Evolutionary conservation across 2,329 filamentous ascomycete species (phyloP).

Genomic region (Ceratocystis cubensis): DNA sequence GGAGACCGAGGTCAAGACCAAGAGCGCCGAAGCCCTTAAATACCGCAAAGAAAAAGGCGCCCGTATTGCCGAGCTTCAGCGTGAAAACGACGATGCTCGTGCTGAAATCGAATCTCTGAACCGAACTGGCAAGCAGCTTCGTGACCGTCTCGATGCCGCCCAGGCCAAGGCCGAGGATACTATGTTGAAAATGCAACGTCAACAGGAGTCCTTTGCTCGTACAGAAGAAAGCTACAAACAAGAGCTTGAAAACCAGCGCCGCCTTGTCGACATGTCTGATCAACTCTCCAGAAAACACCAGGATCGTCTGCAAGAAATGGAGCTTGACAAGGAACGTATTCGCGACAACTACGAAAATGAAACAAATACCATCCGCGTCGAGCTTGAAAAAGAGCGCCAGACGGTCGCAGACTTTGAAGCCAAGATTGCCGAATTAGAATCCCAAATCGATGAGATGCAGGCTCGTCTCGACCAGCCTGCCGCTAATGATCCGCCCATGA

Average conservation of each 20-base stretch:
- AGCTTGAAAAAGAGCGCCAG: slow-evolving; percentile 44
- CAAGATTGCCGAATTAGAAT: slow-evolving; percentile 38
- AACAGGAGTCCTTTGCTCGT: slow-evolving; percentile 69
- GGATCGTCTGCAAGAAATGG: slow-evolving; percentile 56
- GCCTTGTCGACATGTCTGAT: slow-evolving; percentile 71
- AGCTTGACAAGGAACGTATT: slow-evolving; percentile 45
- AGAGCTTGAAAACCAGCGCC: slow-evolving; percentile 67
- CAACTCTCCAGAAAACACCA: slow-evolving; percentile 62
- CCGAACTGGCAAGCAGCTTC: slow-evolving; percentile 66
- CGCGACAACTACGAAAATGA: slow-evolving; percentile 54
- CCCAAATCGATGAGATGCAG: slow-evolving; percentile 42
- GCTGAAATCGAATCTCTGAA: slow-evolving; percentile 65
- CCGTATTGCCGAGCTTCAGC: slow-evolving; percentile 76
- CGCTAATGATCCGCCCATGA: slow-evolving; percentile 41
- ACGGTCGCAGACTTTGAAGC: slow-evolving; percentile 37
- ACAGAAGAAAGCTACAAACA: slow-evolving; percentile 78
- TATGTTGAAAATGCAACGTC: slow-evolving; percentile 66
- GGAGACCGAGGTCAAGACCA: slow-evolving; percentile 80
- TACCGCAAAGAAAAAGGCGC: slow-evolving; percentile 91
- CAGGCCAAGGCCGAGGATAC: slow-evolving; percentile 80
- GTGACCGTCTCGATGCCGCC: slow-evolving; percentile 68
- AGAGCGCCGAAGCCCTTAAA: slow-evolving; percentile 73
- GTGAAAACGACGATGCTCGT: slow-evolving; percentile 72
- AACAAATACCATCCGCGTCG: slow-evolving; percentile 42
- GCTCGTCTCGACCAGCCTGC: slow-evolving; percentile 34